Evolutionary conservation across 768 basidiomycete genomes (phyloP), one percentile per base, ranked within the genome.

Genomic region (Amanita phalloides): DNA sequence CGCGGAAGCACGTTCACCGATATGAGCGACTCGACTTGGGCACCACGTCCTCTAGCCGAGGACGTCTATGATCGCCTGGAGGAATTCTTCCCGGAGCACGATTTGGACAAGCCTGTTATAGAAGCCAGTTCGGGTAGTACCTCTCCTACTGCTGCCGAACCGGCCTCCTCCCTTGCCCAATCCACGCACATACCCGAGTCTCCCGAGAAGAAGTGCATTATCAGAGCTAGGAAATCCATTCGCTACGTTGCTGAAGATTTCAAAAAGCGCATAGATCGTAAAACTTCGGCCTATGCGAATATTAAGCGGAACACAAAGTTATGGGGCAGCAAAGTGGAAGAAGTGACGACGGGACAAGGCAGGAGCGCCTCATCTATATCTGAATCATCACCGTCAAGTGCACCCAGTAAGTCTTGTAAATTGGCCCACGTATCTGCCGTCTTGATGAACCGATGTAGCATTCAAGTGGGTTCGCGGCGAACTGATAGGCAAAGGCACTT

Each of bases 401-500:
- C 78, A 37, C 76, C 83, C 21, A 84, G 88, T 92, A 66, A 62
- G 87, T 76, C 45, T 52, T 58, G 51, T 49, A 48, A 45, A 46
- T 17, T 53, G 47, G 23, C 51, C 50, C 28, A 45, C 17, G 5
- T 26, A 39, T 14, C 20, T 7, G 11, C 4, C 8, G 14, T 42
- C 9, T 42, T 47, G 28, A 44, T 42, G 41, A 23, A 56, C 49
- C 61, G 13, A 61, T 87, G 90, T 82, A 23, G 93, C 93, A 39
- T 93, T 97, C 74, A 95, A 94, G 64, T 98, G 96, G 96, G 90
- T 97, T 36, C 86, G 95, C 60, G 96, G 96, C 48, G 93, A 97
- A 67, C 76, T 98, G 35, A 97, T 99, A 55, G 96, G 96, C 30
- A 91, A 90, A 62, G 96, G 96, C 23, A 94, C 93, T 10, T 99